Percentiles rank a stretch among this genome's conserved stretches.
Evolutionary conservation across 2,329 filamentous ascomycete genomes (phyloP).

Genomic region (Thielaviopsis ethacetica): DNA sequence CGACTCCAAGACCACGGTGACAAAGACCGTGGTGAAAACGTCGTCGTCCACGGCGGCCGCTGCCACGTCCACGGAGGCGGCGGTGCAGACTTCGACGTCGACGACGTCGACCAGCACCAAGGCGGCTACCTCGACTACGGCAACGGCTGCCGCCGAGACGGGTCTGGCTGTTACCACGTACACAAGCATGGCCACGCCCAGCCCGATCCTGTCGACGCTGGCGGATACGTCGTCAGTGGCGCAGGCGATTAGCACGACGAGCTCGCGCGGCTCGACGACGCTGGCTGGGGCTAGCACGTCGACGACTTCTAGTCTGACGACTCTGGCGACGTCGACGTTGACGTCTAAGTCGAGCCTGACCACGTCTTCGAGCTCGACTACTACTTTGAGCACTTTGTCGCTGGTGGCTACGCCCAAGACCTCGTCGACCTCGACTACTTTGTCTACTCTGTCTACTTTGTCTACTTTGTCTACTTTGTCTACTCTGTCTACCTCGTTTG

Average conservation of each 20-base stretch:
- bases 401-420: no score
- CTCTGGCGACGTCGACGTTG: no score
- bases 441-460: not conserved
- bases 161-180: not conserved
- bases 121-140: not conserved
- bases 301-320: not conserved
- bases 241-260: not conserved
- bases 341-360: not conserved
- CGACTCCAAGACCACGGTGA: not conserved
- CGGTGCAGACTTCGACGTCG: not conserved
- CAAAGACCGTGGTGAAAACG: not conserved
- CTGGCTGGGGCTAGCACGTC: not conserved
- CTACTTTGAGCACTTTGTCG: not conserved
- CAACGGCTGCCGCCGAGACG: not conserved
- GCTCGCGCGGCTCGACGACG: not conserved
- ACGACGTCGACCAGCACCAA: not conserved
- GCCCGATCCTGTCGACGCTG: conserved; percentile 7
- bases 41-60: not conserved
- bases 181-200: conserved; percentile 2
- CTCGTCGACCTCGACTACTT: not conserved
- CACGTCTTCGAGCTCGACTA: not conserved
- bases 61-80: conserved; percentile 1
- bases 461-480: not conserved
- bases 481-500: not conserved
- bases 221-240: not conserved